These are phyloP conservation scores for Barnettozyma populi DNA, from an alignment of 805 yeast genomes.

Conservation along the genomic window DNA sequence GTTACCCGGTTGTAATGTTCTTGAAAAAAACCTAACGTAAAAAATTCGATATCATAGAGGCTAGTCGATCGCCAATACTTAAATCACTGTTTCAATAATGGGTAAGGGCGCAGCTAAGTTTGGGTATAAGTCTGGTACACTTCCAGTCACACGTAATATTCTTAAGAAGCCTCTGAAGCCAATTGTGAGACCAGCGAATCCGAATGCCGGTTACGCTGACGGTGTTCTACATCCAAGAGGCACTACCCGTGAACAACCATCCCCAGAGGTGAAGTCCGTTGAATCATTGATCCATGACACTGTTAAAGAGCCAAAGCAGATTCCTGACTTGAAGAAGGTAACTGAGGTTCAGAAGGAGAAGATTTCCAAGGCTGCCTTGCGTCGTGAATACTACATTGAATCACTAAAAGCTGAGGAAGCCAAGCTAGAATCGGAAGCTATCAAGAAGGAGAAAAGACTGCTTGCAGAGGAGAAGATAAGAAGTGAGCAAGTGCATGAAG, in stretches of 20 bases:
- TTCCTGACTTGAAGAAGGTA: slow-evolving; percentile 19
- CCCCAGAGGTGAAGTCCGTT: slow-evolving; percentile 51
- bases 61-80: neutral
- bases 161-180: slow-evolving; percentile 53
- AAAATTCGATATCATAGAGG: neutral
- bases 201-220: slow-evolving; percentile 64
- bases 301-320: slow-evolving; percentile 40
- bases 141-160: slow-evolving; percentile 73
- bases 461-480: slow-evolving; percentile 24
- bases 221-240: slow-evolving; percentile 64
- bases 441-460: slow-evolving; percentile 23
- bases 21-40: neutral
- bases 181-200: slow-evolving; percentile 39
- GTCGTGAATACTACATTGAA: slow-evolving; percentile 65
- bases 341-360: slow-evolving; percentile 25
- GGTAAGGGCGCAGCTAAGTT: slow-evolving; percentile 42
- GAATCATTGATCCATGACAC: slow-evolving; percentile 51
- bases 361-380: slow-evolving; percentile 48
- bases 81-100: slow-evolving; percentile 26
- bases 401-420: slow-evolving; percentile 38
- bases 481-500: slow-evolving; percentile 35
- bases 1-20: neutral
- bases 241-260: slow-evolving; percentile 50
- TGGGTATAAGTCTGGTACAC: slow-evolving; percentile 68
- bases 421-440: slow-evolving; percentile 30